phyloP scores from a whole-genome alignment of 2,329 filamentous ascomycete species.

The Escovopsis weberi region DNA sequence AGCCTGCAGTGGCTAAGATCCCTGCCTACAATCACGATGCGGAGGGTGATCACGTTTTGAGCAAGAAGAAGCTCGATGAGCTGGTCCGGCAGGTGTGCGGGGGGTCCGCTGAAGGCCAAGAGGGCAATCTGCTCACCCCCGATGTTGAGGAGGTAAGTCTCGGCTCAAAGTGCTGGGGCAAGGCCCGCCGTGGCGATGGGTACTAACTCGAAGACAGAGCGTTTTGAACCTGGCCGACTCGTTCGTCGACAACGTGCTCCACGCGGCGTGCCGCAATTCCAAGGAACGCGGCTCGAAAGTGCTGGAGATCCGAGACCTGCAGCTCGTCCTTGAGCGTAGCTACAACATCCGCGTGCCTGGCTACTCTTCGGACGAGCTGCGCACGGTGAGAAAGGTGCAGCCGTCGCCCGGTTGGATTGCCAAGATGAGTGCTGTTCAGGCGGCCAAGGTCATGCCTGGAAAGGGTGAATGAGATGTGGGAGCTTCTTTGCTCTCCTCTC shows the following conservation, averaged over 20 bases:
- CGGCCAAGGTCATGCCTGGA: slow-evolving; percentile 65
- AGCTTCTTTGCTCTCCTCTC: not conserved
- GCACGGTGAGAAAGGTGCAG: slow-evolving; percentile 86
- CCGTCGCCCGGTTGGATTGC: slow-evolving; percentile 81
- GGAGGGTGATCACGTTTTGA: slow-evolving; percentile 84
- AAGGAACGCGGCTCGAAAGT: slow-evolving; percentile 85
- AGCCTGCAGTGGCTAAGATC: slow-evolving; percentile 70
- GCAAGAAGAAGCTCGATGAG: slow-evolving; percentile 94
- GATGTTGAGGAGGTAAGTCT: slow-evolving; percentile 82
- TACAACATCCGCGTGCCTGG: slow-evolving; percentile 90
- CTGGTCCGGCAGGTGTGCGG: slow-evolving; percentile 88
- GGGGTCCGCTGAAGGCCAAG: slow-evolving; percentile 54
- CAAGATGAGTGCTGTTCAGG: slow-evolving; percentile 95
- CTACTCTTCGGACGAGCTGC: slow-evolving; percentile 85
- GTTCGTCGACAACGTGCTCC: slow-evolving; percentile 85
- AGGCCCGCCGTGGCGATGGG: not conserved
- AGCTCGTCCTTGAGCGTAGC: slow-evolving; percentile 67
- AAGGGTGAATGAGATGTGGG: slow-evolving; percentile 31
- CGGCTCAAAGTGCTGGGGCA: not conserved
- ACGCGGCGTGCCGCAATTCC: slow-evolving; percentile 75
- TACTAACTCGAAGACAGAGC: slow-evolving; percentile 38
- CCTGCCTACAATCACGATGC: slow-evolving; percentile 79
- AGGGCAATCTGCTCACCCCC: slow-evolving; percentile 66
- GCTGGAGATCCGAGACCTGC: slow-evolving; percentile 76
- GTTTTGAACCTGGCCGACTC: slow-evolving; percentile 83